Percentiles rank a stretch among this genome's conserved stretches.
phyloP scores from a whole-genome alignment of 441 rosid genomes.

The Pelargonium cotyledonis region DNA sequence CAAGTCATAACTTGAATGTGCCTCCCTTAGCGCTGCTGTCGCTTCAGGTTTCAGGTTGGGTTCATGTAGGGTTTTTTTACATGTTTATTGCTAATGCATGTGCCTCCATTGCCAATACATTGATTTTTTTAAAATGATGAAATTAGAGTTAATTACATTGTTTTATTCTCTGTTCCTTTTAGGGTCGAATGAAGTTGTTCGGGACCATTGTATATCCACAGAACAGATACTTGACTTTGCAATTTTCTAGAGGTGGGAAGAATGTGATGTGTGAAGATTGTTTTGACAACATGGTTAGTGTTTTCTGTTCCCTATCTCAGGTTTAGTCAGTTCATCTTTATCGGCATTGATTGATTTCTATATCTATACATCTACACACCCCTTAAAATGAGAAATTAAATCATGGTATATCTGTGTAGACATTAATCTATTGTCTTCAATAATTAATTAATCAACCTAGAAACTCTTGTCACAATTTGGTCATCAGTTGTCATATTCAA shows the following conservation, averaged over 20 bases:
- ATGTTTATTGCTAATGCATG: too few relatives aligned
- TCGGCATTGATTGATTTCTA: background rate
- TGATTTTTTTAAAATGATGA: background rate
- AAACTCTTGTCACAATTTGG: background rate
- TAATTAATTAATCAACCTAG: background rate
- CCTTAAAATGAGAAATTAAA: background rate
- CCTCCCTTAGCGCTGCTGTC: too few relatives aligned
- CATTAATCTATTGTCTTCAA: background rate
- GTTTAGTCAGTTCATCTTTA: background rate
- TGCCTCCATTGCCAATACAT: too few relatives aligned
- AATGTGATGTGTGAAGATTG: slow-evolving; percentile 77
- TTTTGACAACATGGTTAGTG: slow-evolving; percentile 75
- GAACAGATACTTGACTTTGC: slow-evolving; percentile 62
- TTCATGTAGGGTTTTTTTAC: too few relatives aligned
- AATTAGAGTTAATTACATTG: background rate
- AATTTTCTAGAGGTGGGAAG: slow-evolving; percentile 84
- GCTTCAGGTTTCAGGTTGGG: too few relatives aligned
- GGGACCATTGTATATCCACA: slow-evolving; percentile 80
- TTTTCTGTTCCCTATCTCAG: slow-evolving; percentile 11
- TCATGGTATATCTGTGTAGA: background rate
- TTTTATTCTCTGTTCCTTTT: background rate
- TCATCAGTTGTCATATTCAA: background rate
- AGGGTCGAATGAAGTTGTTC: slow-evolving; percentile 55
- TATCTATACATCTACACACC: background rate
- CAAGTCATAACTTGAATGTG: too few relatives aligned